Conservation (phyloP, 148 eudicot genomes). For the Rhododendron ovatum region DNA sequence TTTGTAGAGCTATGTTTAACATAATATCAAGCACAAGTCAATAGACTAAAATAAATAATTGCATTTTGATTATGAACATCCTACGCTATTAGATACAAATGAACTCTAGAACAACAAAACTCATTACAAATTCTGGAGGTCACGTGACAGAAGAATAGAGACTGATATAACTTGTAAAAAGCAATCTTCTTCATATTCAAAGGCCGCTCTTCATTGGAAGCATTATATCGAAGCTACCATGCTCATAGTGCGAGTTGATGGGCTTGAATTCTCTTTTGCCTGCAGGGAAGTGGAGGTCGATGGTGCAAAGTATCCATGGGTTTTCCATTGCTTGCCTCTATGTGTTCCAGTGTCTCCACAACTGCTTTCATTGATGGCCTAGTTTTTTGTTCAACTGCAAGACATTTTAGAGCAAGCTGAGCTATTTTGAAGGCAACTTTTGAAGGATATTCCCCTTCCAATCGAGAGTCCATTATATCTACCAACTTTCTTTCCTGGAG, state of each 20-base stretch:
- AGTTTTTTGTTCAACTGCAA: constrained; percentile 46
- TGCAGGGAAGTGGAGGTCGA: background rate
- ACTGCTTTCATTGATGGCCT: constrained; percentile 86
- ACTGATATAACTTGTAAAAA: too few species aligned
- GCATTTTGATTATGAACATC: background rate
- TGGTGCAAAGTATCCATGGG: background rate
- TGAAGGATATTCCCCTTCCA: too few species aligned
- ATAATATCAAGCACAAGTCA: background rate
- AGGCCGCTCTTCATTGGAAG: background rate
- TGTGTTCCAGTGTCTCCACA: constrained; percentile 40
- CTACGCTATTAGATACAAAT: background rate
- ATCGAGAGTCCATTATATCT: too few species aligned
- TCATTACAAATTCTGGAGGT: background rate
- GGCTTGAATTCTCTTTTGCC: constrained; percentile 24
- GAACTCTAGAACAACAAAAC: too few species aligned
- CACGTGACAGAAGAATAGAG: background rate
- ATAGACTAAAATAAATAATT: background rate
- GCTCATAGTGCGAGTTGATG: constrained; percentile 19
- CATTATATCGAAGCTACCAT: constrained; percentile 1
- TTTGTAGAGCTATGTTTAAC: background rate
- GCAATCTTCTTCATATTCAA: background rate
- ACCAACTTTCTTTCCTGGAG: too few species aligned
- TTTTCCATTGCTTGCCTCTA: constrained; percentile 36
- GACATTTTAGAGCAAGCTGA: constrained; percentile 5
- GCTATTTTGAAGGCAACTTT: constrained; percentile 15